Percentiles rank a stretch among this genome's conserved stretches.
These are phyloP conservation scores for Pyronema omphalodes DNA, from an alignment of 495 filamentous ascomycete species.

Conservation along the genomic window DNA sequence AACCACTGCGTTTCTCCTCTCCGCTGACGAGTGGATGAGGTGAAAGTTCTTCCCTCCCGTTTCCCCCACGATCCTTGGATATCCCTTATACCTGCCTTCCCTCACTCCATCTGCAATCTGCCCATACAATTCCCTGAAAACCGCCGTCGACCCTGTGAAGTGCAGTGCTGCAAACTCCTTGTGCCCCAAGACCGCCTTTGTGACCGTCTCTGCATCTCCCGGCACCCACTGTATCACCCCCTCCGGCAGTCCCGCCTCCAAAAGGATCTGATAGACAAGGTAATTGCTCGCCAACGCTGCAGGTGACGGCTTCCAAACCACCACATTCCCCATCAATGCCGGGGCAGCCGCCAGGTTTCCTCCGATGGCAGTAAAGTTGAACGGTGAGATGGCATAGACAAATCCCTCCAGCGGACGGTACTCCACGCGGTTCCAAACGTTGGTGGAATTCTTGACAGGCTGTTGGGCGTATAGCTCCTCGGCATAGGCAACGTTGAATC, in stretches of 20 bases:
- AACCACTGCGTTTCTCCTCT: slow-evolving; percentile 54
- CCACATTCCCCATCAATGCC: slow-evolving; percentile 68
- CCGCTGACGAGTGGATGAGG: slow-evolving; percentile 54
- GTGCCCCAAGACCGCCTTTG: slow-evolving; percentile 46
- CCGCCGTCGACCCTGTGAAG: slow-evolving; percentile 64
- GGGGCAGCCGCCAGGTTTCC: slow-evolving; percentile 58
- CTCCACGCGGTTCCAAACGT: slow-evolving; percentile 68
- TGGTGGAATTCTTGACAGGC: slow-evolving; percentile 53
- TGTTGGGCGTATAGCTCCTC: slow-evolving; percentile 76
- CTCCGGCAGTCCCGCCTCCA: slow-evolving; percentile 66
- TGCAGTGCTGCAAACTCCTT: slow-evolving; percentile 57
- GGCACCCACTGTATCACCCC: slow-evolving; percentile 72
- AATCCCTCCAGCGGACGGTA: slow-evolving; percentile 75
- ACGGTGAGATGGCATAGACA: slow-evolving; percentile 69
- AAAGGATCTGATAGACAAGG: slow-evolving; percentile 62
- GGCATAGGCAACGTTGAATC: slow-evolving; percentile 76
- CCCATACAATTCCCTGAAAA: slow-evolving; percentile 59
- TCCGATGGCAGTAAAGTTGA: slow-evolving; percentile 79
- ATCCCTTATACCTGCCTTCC: slow-evolving; percentile 49
- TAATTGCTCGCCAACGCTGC: slow-evolving; percentile 55
- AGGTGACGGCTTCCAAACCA: slow-evolving; percentile 77
- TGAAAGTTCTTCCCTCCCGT: slow-evolving; percentile 91
- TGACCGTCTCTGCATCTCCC: slow-evolving; percentile 58
- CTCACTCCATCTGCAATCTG: slow-evolving; percentile 50
- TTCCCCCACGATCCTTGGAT: slow-evolving; percentile 69